Base-by-base conservation (phyloP, 2,329 filamentous ascomycete genomes). In the Alternaria rosae region DNA sequence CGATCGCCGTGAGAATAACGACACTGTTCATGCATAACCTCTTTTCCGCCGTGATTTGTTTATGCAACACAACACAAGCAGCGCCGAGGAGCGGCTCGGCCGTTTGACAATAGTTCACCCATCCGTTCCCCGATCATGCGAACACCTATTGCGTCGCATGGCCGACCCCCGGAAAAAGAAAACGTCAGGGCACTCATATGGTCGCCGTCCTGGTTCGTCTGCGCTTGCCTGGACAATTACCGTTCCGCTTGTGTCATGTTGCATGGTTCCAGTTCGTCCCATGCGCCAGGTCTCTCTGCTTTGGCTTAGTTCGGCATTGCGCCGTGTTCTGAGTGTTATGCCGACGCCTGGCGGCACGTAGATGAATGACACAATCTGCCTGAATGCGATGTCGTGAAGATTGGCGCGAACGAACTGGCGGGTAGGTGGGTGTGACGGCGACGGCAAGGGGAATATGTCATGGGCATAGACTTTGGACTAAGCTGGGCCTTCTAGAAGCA, bases 101-200 rank as follows among this genome's bases (percentile, higher is more conserved):
- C 61, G 70, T 74, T 70, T 69, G 69, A 67, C 70, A 67, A 68
- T 72, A n/a, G 71, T 75, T 74, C 71, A 70, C 71, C 26, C 38
- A 72, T 51, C 13, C 47, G 66, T 61, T 61, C 57, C 35, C 35
- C 51, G 64, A 61, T 48, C 47, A 60, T 66, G 63, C 63, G 61
- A 56, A 59, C 62, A 45, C 52, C 47, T 42, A 43, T 23, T 42
- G 43, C 43, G 53, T 64, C 64, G 65, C 57, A 53, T 35, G 30
- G 30, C 47, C 47, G 47, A 48, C 61, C 60, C 62, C 57, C 54
- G 52, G 61, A 58, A 59, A 50, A 65, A 64, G 23, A 65, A 64
- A 59, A 30, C 26, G 47, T 50, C 59, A 43, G 50, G 47, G 55
- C 65, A 58, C 58, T 50, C 57, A 48, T 42, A 64, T 59, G 48